A percentile compares a stretch with the other conserved stretches of the same genome.
Evolutionary conservation across 2,329 filamentous ascomycete species (phyloP).

Genomic region (Neonectria faginata): DNA sequence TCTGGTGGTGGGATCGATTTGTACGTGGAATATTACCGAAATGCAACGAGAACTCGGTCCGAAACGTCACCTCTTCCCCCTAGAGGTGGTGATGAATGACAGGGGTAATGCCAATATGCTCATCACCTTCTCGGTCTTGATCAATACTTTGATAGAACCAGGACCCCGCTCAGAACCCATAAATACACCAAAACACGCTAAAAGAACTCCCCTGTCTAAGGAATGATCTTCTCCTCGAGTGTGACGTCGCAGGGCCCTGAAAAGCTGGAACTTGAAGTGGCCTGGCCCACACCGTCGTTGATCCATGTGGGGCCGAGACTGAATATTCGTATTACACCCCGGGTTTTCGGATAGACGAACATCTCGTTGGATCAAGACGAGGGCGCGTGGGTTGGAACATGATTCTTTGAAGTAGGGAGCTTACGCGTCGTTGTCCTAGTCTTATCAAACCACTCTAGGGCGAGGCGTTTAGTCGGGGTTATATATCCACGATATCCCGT

Average conservation of each 20-base stretch:
- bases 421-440: constrained; percentile 14
- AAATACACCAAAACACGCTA: neutral
- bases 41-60: neutral
- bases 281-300: constrained; percentile 10
- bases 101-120: neutral
- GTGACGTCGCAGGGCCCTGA: constrained; percentile 3
- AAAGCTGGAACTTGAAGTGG: neutral
- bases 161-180: neutral
- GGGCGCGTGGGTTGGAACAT: neutral
- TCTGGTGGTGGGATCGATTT: neutral
- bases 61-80: neutral
- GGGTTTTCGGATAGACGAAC: constrained; percentile 19
- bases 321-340: constrained; percentile 22
- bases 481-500: constrained; percentile 2
- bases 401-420: neutral
- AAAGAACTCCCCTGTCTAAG: neutral
- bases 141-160: neutral
- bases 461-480: neutral
- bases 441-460: constrained; percentile 4
- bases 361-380: constrained; percentile 16
- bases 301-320: constrained; percentile 17
- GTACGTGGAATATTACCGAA: neutral
- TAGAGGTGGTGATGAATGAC: neutral
- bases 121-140: neutral
- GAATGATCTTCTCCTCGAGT: neutral